Evolutionary conservation across 2,329 filamentous ascomycete species (phyloP).

Genomic region (Colletotrichum horii): DNA sequence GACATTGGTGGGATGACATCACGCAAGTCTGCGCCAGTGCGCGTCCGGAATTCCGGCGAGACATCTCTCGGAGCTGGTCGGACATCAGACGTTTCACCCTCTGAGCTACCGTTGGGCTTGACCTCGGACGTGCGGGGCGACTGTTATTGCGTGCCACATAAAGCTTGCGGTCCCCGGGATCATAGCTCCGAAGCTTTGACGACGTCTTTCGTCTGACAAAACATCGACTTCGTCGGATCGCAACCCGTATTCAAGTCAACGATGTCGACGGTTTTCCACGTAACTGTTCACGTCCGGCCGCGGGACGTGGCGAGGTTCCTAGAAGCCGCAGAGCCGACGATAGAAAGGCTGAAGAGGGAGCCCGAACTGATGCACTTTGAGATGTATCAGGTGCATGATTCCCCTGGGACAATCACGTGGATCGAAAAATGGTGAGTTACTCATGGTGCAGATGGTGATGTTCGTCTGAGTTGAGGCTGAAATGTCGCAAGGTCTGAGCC

Average conservation of each 20-base stretch:
- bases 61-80: background rate
- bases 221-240: background rate
- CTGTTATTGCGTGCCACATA: background rate
- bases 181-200: background rate
- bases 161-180: background rate
- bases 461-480: background rate
- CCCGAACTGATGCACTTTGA: slow-evolving; percentile 13
- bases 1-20: background rate
- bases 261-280: slow-evolving; percentile 17
- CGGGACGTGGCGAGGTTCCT: slow-evolving; percentile 10
- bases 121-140: slow-evolving; percentile 6
- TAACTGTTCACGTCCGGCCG: slow-evolving; percentile 11
- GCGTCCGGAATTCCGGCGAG: background rate
- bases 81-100: slow-evolving; percentile 18
- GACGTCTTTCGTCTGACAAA: background rate
- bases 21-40: background rate
- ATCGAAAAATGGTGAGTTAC: slow-evolving; percentile 10
- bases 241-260: background rate
- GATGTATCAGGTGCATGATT: slow-evolving; percentile 16
- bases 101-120: background rate
- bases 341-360: slow-evolving; percentile 14
- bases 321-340: slow-evolving; percentile 1
- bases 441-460: accelerated
- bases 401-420: slow-evolving; percentile 14
- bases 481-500: background rate